Evolutionary conservation across 257 asterid species (phyloP).

Genomic region (Solanum paucissectum): DNA sequence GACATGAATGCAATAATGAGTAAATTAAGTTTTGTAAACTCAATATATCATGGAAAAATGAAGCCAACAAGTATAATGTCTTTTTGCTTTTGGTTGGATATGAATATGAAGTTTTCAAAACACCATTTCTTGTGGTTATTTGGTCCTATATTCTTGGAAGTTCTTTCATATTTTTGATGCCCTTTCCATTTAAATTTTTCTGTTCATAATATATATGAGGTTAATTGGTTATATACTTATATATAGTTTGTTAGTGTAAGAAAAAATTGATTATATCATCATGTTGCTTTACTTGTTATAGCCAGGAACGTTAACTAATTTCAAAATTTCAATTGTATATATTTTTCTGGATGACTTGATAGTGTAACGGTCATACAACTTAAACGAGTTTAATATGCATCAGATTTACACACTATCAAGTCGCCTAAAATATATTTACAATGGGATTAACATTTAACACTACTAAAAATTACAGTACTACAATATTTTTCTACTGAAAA

Average conservation of each 20-base stretch:
- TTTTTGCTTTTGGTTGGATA: slow-evolving; percentile 43
- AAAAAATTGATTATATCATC: background rate
- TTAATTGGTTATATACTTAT: background rate
- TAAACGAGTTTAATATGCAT: background rate
- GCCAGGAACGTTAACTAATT: background rate
- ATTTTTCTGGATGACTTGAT: background rate
- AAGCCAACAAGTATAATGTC: slow-evolving; percentile 26
- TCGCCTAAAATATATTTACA: background rate
- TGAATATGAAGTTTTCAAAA: slow-evolving; percentile 19
- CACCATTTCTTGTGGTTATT: slow-evolving; percentile 2
- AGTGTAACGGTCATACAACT: background rate
- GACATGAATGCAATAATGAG: background rate
- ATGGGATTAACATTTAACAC: background rate
- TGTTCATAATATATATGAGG: slow-evolving; percentile 6
- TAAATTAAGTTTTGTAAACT: background rate
- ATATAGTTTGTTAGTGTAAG: background rate
- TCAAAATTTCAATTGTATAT: background rate
- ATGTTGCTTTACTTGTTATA: background rate
- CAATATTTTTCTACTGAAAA: too few species aligned
- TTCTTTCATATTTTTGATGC: slow-evolving; percentile 35
- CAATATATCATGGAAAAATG: slow-evolving; percentile 11
- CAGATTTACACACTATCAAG: background rate
- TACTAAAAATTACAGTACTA: too few species aligned
- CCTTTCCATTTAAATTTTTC: background rate
- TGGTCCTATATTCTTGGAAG: slow-evolving; percentile 39